phyloP scores from a whole-genome alignment of 371 early-diverging fungal species.

The Mycotypha africana region DNA sequence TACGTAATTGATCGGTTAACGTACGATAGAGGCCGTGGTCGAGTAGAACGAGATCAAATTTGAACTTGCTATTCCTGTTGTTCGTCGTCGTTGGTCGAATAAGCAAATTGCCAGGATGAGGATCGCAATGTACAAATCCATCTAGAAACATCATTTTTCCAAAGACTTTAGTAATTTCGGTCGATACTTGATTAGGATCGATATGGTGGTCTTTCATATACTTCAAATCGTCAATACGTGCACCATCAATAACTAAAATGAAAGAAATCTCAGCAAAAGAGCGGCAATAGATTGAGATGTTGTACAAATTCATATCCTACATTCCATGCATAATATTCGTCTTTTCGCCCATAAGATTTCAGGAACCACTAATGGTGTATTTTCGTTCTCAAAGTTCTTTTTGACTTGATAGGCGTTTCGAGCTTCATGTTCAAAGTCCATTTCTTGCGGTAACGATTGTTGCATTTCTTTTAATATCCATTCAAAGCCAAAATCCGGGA shows the following conservation, averaged over 20 bases:
- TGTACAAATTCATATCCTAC: too few relatives aligned
- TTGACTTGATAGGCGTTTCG: conserved; percentile 60
- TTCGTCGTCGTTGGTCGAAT: conserved; percentile 52
- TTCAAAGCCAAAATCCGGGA: conserved; percentile 87
- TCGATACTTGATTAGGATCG: conserved; percentile 68
- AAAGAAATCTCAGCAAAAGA: neutral
- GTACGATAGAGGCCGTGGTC: conserved; percentile 94
- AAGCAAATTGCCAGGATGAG: conserved; percentile 76
- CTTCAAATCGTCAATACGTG: conserved; percentile 70
- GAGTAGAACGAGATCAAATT: conserved; percentile 85
- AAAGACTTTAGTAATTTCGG: conserved; percentile 70
- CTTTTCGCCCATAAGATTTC: conserved; percentile 61
- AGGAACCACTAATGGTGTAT: conserved; percentile 56
- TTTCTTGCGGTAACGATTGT: conserved; percentile 77
- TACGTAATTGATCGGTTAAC: conserved; percentile 62
- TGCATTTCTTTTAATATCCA: conserved; percentile 91
- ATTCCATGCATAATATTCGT: conserved; percentile 75
- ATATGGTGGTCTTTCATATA: conserved; percentile 68
- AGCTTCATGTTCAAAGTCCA: conserved; percentile 84
- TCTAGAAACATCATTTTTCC: conserved; percentile 91
- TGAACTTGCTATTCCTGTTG: conserved; percentile 45
- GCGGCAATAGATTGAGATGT: neutral
- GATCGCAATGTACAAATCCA: conserved; percentile 62
- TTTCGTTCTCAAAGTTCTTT: conserved; percentile 51
- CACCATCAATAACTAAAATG: conserved; percentile 58